Evolutionary conservation across 768 basidiomycete species (phyloP), one percentile per base, ranked within the genome.

Genomic region (Cystobasidium tubakii): DNA sequence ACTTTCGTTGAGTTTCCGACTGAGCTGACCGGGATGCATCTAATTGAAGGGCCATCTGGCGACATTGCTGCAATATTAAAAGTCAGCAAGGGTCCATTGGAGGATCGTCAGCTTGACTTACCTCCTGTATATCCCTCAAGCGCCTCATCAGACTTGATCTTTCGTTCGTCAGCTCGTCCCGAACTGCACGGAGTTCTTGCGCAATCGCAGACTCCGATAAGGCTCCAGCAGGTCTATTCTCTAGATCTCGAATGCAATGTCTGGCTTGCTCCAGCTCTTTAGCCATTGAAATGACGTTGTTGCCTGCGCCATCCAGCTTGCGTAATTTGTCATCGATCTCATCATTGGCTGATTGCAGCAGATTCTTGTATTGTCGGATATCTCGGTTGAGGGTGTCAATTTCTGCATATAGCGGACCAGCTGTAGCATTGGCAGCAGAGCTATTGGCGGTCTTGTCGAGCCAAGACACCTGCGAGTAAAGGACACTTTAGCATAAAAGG

Each of bases 321-420:
- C 91, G 90, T 19, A 94, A 84, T 80, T 93, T 92, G 78, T 91
- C 88, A 77, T 94, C 92, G 67, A 94, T 90, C 77, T 86, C 89
- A 42, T 89, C 87, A 79, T 94, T 92, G 12, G 91, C 91, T 1
- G 80, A 84, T 75, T 89, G 88, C 31, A 93, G 87, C 76, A 92
- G 71, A 1, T n/a, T 31, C 39, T 77, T 74, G 17, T 79, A 65
- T 10, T 65, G 74, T 13, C 53, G 65, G 39, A 78, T 57, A 36
- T 77, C 88, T 21, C 83, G 83, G 77, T 92, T 88, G 43, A 93
- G 83, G 27, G 88, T 85, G 64, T 83, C 84, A 63, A 92, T 89
- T 80, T 92, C 89, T 0, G 84, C 82, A n/a, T 91, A 79, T 21
- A 90, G 81, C 36, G 89, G 89, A 1, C 88, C 83, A 57, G 78